Evolutionary conservation across 495 filamentous ascomycete species (phyloP), one percentile per base, ranked within the genome.

Genomic region (Hyphodiscus hymeniophilus): DNA sequence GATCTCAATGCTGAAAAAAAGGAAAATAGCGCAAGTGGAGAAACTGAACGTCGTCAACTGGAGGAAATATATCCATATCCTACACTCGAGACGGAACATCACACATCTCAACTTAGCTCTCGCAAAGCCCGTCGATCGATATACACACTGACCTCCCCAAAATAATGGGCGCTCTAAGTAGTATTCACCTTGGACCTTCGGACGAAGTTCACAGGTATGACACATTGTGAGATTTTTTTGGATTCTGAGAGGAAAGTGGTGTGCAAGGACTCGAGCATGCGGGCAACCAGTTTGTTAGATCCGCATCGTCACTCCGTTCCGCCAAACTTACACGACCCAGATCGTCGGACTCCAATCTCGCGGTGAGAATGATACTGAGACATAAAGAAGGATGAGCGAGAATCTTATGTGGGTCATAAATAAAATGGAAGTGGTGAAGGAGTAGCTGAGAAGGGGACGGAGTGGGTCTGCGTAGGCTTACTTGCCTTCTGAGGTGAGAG

Each of bases 221-320:
- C n/a, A n/a, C n/a, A n/a, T n/a, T n/a, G n/a, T n/a, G n/a, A n/a
- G n/a, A n/a, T n/a, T n/a, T n/a, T n/a, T n/a, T n/a, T n/a, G n/a
- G n/a, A n/a, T n/a, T n/a, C n/a, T n/a, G 54, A 15, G 54, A 54
- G 54, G 15, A 30, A 17, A 15, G 18, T 15, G 34, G 45, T 11
- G 44, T 48, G 2, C 10, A 43, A 1, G 54, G 54, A 8, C 36
- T 57, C 7, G 54, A 57, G 42, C 50, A 54, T 45, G 50, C 38
- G 7, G 23, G 30, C 39, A 50, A 50, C 54, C 4, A 50, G 40
- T 43, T 32, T 50, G 3, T 26, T 50, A 40, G 30, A n/a, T n/a
- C n/a, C n/a, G n/a, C n/a, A n/a, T n/a, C n/a, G n/a, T n/a, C n/a
- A n/a, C n/a, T n/a, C n/a, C n/a, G n/a, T 28, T 28, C 26, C 5